Base-by-base conservation (phyloP, 441 rosid species). In the Cnidoscolus chayamansa region DNA sequence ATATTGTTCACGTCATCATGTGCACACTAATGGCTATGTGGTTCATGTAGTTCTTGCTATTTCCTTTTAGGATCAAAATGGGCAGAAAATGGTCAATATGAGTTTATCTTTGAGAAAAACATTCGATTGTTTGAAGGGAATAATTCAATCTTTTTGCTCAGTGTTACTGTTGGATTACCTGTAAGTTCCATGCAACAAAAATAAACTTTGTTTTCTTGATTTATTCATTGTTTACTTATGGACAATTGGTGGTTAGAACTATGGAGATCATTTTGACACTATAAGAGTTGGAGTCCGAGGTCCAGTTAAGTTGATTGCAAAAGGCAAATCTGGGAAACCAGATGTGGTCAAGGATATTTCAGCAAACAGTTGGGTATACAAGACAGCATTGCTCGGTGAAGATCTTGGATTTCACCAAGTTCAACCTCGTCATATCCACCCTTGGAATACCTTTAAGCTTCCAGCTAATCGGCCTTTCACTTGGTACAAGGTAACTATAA, bases 141-240 rank as follows among this genome's bases (percentile, higher is more conserved):
- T n/a, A 89, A 89, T 62, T 71, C 63, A 40, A 85, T 90, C 17
- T 2, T 86, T 32, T 68, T 90, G 0, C 85, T 88, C 1, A 88
- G 96, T 43, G 85, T 63, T 17, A 84, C 90, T 0, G 79, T 89
- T 7, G 96, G 96, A 55, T 79, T 86, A 6, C 72, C 80, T 62
- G 94, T 89, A 71, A 32, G 54, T 67, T 35, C 4, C 1, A 51
- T 25, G 25, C 25, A 25, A 25, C 25, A 25, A 25, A 25, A 25
- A 25, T 25, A 25, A 25, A 25, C 25, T 25, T 25, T 25, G 25
- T 1, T 25, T 25, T 25, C 25, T 25, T 35, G 40, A 35, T 35
- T 35, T 35, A 35, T 4, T 35, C 45, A 0, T 56, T n/a, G 25
- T 61, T 17, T 35, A 3, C 0, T 40, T 4, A 7, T 4, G 45